Base-by-base conservation (phyloP, 495 filamentous ascomycete genomes). In the Cryomyces antarcticus region DNA sequence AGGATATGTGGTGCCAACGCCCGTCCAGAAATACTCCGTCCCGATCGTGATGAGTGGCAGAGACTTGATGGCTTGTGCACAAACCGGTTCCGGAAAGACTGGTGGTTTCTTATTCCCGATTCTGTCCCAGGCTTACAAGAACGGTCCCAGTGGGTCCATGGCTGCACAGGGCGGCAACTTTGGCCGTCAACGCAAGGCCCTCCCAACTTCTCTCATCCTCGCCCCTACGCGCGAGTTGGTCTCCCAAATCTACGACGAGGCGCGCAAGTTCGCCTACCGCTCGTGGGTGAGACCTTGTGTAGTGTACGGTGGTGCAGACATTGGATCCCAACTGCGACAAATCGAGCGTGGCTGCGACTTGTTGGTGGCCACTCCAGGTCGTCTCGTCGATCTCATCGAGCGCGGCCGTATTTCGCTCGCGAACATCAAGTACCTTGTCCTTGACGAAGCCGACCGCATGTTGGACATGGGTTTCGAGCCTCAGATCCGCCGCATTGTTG, bases 391-490 rank as follows among this genome's bases (percentile, higher is more conserved):
- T 62, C 69, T 97, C 58, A 93, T 97, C 50, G 92, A 96, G 70
- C 83, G 92, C 67, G 89, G 92, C 50, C 87, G 89, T 58, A 95
- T 97, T 60, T 94, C 88, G 9, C 76, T 95, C 33, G 69, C 74
- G 49, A 94, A 89, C 67, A 95, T 96, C 75, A 95, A 94, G 66
- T 97, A 95, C 57, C 70, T 97, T n/a, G 82, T 97, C 50, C 80
- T 97, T 33, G 89, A 97, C 53, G 89, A 97, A 71, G 89, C 89
- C 61, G 89, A 97, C 68, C 92, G 92, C 62, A 96, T 97, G 89
- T 67, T 97, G 72, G 89, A 97, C 69, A 96, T 97, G 89, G 89
- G 89, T 80, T 97, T 97, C 71, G 89, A 97, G 70, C 89, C 89
- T 53, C 89, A 97, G 64, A 95, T 97, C 60, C 87, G 89, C 50